Percentiles rank a stretch among this genome's conserved stretches.
Conservation (phyloP, 1,284 basidiomycete species). For the Sanghuangporus baumii region DNA sequence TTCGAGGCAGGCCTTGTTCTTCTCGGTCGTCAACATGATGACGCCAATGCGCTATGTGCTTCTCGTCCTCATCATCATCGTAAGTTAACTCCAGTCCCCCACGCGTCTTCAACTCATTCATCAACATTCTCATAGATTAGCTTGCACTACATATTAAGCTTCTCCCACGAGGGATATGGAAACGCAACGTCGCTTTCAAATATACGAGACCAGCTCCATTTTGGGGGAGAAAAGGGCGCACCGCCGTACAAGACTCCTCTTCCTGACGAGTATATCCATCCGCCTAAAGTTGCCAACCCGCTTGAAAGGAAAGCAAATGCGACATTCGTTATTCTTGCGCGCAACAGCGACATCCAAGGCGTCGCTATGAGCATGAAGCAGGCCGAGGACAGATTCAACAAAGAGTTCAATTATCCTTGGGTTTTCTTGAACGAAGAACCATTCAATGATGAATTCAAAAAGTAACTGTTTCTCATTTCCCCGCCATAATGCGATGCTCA, state of each 20-base stretch:
- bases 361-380: conserved; percentile 73
- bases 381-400: conserved; percentile 81
- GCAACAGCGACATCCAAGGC: conserved; percentile 75
- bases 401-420: conserved; percentile 80
- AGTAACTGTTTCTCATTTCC: conserved; percentile 24
- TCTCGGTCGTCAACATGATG: conserved; percentile 53
- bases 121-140: conserved; percentile 43
- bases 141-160: conserved; percentile 66
- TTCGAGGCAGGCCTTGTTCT: background rate
- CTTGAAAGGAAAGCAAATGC: conserved; percentile 71
- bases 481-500: conserved; percentile 10
- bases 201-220: conserved; percentile 40
- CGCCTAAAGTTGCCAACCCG: conserved; percentile 30
- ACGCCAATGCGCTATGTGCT: conserved; percentile 71
- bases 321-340: conserved; percentile 79
- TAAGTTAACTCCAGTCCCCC: conserved; percentile 29
- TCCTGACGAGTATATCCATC: conserved; percentile 51
- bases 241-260: conserved; percentile 50
- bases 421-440: conserved; percentile 82
- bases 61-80: conserved; percentile 60
- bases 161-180: conserved; percentile 66
- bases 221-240: conserved; percentile 24
- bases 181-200: conserved; percentile 54
- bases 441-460: conserved; percentile 76
- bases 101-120: background rate